Evolutionary conservation across 345 rosid species (phyloP).

Genomic region (Reutealis trisperma): DNA sequence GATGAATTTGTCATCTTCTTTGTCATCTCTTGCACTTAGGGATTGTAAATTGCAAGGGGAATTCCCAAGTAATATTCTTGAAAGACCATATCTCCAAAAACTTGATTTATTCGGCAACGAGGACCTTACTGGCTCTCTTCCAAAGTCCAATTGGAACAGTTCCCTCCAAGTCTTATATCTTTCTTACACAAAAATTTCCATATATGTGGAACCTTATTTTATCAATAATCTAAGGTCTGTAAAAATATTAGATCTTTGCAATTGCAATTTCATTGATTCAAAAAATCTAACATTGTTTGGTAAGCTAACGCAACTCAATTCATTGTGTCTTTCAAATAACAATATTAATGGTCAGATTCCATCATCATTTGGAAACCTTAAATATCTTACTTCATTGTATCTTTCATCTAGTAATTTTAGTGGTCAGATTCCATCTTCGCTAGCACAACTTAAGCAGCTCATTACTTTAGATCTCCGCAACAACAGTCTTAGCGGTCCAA

Average conservation of each 20-base stretch:
- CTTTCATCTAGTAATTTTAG: background rate
- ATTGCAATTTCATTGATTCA: background rate
- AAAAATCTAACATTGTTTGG: background rate
- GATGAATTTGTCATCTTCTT: conserved; percentile 7
- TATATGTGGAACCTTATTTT: background rate
- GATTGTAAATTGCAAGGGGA: conserved; percentile 2
- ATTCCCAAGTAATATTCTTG: conserved; percentile 5
- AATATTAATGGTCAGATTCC: background rate
- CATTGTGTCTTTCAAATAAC: background rate
- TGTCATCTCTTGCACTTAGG: background rate
- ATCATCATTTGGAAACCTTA: background rate
- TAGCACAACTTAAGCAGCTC: background rate
- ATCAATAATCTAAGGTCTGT: background rate
- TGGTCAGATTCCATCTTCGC: background rate
- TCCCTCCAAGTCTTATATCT: background rate
- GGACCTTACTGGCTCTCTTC: background rate
- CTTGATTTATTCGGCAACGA: background rate
- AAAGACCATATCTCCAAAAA: background rate
- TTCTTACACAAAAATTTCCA: background rate
- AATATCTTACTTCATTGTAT: background rate
- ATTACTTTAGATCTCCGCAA: background rate
- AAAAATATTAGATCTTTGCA: fast-evolving
- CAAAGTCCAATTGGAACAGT: conserved; percentile 19
- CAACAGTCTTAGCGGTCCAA: background rate
- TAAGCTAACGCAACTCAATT: background rate